Percentiles rank a stretch among this genome's conserved stretches.
Conservation (phyloP, 2,329 filamentous ascomycete genomes). For the Pseudophaeomoniella oleicola region DNA sequence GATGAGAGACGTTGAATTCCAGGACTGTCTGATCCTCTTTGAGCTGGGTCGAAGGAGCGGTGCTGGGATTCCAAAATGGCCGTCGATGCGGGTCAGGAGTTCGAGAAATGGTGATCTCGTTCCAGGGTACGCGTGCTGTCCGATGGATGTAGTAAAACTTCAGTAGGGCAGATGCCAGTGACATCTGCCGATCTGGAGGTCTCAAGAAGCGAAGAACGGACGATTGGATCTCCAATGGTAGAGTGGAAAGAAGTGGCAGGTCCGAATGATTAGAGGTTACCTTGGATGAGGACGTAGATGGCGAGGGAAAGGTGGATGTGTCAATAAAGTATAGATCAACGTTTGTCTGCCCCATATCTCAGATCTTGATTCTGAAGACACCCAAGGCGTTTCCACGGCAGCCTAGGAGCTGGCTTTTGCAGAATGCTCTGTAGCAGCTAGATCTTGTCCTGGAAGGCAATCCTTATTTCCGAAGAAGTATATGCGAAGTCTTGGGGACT, state of each 20-base stretch:
- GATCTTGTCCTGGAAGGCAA: too few species aligned
- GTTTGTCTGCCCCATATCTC: too few species aligned
- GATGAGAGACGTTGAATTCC: conserved; percentile 53
- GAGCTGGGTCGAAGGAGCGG: too few species aligned
- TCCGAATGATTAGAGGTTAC: too few species aligned
- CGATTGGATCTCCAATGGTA: conserved; percentile 34
- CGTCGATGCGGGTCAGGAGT: conserved; percentile 30
- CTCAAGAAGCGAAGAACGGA: conserved; percentile 34
- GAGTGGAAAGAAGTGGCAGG: conserved; percentile 24
- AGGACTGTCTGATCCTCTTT: conserved; percentile 22
- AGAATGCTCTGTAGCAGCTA: too few species aligned
- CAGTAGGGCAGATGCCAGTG: conserved; percentile 43
- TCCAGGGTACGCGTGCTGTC: conserved; percentile 41
- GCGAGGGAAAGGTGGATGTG: background rate
- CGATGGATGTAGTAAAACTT: conserved; percentile 47
- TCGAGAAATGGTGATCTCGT: conserved; percentile 37
- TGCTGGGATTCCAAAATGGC: conserved; percentile 38
- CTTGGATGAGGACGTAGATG: too few species aligned
- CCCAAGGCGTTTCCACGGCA: too few species aligned
- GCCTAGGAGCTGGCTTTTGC: too few species aligned
- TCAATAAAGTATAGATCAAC: background rate
- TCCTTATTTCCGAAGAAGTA: too few species aligned
- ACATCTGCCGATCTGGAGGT: conserved; percentile 44
- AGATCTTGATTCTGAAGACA: too few species aligned
- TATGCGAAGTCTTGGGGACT: too few species aligned